These are phyloP conservation scores for Flagelloscypha sp. DNA, from an alignment of 768 basidiomycete genomes.

Conservation along the genomic window DNA sequence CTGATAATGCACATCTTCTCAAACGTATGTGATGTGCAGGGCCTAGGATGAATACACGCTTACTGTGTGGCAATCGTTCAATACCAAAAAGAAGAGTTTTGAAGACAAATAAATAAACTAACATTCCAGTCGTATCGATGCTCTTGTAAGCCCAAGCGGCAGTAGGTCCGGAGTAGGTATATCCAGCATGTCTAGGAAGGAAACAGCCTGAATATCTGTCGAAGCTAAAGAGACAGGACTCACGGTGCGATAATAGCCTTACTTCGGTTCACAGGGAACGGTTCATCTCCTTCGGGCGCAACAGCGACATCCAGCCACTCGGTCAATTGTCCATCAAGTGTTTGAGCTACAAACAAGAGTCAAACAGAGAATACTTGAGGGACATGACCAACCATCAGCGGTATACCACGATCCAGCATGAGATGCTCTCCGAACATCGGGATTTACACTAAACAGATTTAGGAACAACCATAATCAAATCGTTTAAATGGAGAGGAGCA, in stretches of 20 bases:
- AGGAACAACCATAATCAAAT: too few species aligned
- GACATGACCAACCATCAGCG: slow-evolving; percentile 41
- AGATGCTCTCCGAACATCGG: slow-evolving; percentile 47
- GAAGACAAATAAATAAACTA: slow-evolving; percentile 19
- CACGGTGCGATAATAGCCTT: slow-evolving; percentile 96
- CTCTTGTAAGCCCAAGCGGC: slow-evolving; percentile 96
- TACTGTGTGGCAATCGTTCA: slow-evolving; percentile 37
- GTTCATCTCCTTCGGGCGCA: slow-evolving; percentile 36
- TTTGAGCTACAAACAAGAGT: slow-evolving; percentile 31
- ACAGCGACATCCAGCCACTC: slow-evolving; percentile 56
- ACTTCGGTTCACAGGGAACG: slow-evolving; percentile 59
- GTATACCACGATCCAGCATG: slow-evolving; percentile 94
- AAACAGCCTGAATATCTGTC: background rate
- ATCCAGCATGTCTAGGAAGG: slow-evolving; percentile 80
- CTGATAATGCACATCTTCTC: slow-evolving; percentile 77
- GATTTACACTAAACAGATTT: too few species aligned
- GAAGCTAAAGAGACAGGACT: slow-evolving; percentile 22
- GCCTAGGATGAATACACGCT: slow-evolving; percentile 89
- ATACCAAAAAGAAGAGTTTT: slow-evolving; percentile 2
- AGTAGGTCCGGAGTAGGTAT: slow-evolving; percentile 85
- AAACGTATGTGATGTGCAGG: slow-evolving; percentile 93
- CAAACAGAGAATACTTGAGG: slow-evolving; percentile 5
- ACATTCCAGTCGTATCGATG: slow-evolving; percentile 80
- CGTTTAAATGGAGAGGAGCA: too few species aligned
- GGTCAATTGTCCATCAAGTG: slow-evolving; percentile 54